These are phyloP conservation scores for Aspergillus pseudoterreus DNA, from an alignment of 2,329 filamentous ascomycete species.

Conservation along the genomic window DNA sequence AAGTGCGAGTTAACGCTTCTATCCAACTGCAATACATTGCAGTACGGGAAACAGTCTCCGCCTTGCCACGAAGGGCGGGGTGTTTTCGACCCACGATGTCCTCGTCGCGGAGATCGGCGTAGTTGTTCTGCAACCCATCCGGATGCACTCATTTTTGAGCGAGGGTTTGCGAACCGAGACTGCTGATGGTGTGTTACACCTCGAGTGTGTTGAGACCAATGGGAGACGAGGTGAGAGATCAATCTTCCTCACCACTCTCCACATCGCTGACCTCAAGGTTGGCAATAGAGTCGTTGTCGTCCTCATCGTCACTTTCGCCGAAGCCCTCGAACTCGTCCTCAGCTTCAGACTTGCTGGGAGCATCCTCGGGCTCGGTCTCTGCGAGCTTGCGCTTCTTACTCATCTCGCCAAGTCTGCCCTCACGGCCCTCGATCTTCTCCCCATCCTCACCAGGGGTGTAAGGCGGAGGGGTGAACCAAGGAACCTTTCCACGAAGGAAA, in stretches of 20 bases:
- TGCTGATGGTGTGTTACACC: neutral
- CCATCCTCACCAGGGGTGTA: slow-evolving; percentile 49
- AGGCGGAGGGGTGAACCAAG: slow-evolving; percentile 89
- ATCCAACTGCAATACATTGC: too few relatives aligned
- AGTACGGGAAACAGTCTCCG: too few relatives aligned
- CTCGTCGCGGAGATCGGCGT: neutral
- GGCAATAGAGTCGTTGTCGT: slow-evolving; percentile 41
- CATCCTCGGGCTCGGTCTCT: slow-evolving; percentile 37
- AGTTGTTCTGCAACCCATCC: neutral
- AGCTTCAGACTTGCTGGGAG: slow-evolving; percentile 28
- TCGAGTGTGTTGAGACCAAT: neutral
- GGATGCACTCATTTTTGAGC: neutral
- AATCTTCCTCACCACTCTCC: slow-evolving; percentile 41
- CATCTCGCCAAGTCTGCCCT: slow-evolving; percentile 83
- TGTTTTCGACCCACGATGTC: neutral
- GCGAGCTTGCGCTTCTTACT: slow-evolving; percentile 70
- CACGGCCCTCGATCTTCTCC: slow-evolving; percentile 62
- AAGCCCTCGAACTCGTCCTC: slow-evolving; percentile 34
- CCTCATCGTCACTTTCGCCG: slow-evolving; percentile 37
- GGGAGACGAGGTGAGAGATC: slow-evolving; percentile 16
- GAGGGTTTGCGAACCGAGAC: slow-evolving; percentile 5
- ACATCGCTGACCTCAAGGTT: slow-evolving; percentile 43
- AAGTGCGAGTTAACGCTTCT: too few relatives aligned
- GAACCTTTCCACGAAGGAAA: slow-evolving; percentile 90
- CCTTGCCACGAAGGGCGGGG: too few relatives aligned